Evolutionary conservation across 2,329 filamentous ascomycete species (phyloP).

Genomic region (Epichloe gansuensis): DNA sequence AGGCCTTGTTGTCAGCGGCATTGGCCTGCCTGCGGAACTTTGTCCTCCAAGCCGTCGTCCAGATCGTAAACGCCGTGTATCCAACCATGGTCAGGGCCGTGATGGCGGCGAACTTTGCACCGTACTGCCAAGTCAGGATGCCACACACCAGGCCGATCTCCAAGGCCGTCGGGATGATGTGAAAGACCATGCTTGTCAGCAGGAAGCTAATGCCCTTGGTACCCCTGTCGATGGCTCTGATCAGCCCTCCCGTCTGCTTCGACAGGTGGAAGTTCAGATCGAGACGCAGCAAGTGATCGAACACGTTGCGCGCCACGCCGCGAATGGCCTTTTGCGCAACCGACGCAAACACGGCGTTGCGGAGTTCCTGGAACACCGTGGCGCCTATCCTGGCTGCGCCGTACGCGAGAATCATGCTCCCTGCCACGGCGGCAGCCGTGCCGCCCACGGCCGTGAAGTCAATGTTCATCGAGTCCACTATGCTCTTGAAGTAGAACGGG

Average conservation of each 20-base stretch:
- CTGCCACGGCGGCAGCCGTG: constrained; percentile 77
- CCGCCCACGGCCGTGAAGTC: constrained; percentile 80
- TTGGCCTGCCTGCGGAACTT: constrained; percentile 94
- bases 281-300: constrained; percentile 74
- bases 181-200: constrained; percentile 95
- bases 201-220: constrained; percentile 98
- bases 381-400: constrained; percentile 79
- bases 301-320: constrained; percentile 80
- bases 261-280: constrained; percentile 90
- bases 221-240: constrained; percentile 85
- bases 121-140: constrained; percentile 93
- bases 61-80: constrained; percentile 94
- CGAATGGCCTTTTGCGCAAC: constrained; percentile 96
- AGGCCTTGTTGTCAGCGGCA: constrained; percentile 88
- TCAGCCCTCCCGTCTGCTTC: constrained; percentile 88
- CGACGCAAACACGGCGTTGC: constrained; percentile 92
- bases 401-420: constrained; percentile 87
- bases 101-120: constrained; percentile 79
- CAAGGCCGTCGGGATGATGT: constrained; percentile 82
- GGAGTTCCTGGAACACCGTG: constrained; percentile 80
- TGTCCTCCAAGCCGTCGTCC: constrained; percentile 92
- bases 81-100: constrained; percentile 83
- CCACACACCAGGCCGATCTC: constrained; percentile 95
- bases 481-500: constrained; percentile 97
- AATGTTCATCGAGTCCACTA: constrained; percentile 95